These are phyloP conservation scores for Wickerhamomyces bovis DNA, from an alignment of 805 yeast genomes.

Conservation along the genomic window DNA sequence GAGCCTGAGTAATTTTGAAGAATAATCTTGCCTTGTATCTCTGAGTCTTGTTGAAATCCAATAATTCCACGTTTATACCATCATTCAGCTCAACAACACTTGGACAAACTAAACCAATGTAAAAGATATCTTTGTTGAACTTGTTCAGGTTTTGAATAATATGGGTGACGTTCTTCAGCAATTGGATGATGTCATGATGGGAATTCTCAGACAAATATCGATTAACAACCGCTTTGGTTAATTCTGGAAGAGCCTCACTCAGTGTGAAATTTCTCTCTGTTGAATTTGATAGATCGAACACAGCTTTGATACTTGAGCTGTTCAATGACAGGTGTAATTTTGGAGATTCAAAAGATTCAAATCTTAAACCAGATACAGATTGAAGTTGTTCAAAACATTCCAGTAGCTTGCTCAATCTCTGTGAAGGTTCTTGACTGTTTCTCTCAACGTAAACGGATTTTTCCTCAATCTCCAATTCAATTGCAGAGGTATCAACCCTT, in stretches of 20 bases:
- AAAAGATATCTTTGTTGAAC: conserved; percentile 14
- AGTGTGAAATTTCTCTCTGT: conserved; percentile 2
- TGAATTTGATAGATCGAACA: conserved; percentile 6
- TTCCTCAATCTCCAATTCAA: conserved; percentile 14
- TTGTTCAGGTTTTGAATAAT: conserved; percentile 2
- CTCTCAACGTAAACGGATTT: conserved; percentile 11
- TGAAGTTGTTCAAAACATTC: conserved; percentile 10
- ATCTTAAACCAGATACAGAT: conserved; percentile 9
- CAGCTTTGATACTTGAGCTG: conserved; percentile 7
- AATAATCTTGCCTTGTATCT: conserved; percentile 14
- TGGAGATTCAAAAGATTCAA: conserved; percentile 9
- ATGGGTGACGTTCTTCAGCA: conserved; percentile 5
- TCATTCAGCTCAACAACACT: conserved; percentile 3
- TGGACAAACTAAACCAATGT: conserved; percentile 14
- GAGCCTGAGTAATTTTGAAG: conserved; percentile 8
- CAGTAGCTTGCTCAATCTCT: conserved; percentile 9
- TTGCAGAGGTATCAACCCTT: conserved; percentile 11
- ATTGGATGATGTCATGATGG: not conserved
- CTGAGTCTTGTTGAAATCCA: conserved; percentile 13
- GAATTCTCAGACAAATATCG: conserved; percentile 3
- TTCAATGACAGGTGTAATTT: conserved; percentile 3
- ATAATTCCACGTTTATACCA: conserved; percentile 8
- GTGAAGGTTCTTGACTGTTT: conserved; percentile 18
- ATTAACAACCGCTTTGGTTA: conserved; percentile 8
- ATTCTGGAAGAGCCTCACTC: conserved; percentile 3